These are phyloP conservation scores for Fusarium sp. DNA, from an alignment of 2,329 filamentous ascomycete genomes.

Conservation along the genomic window DNA sequence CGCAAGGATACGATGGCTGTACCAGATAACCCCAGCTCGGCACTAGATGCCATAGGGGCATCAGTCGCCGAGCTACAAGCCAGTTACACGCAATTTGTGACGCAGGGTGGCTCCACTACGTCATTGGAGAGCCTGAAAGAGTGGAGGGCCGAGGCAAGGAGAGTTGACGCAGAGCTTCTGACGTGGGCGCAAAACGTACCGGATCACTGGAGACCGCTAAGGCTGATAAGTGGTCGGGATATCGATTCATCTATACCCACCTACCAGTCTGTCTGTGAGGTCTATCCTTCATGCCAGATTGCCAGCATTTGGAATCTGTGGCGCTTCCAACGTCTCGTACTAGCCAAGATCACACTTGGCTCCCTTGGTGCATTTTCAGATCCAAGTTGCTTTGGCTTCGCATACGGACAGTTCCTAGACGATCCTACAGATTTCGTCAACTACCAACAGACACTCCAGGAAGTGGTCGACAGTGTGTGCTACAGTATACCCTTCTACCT, in stretches of 20 bases:
- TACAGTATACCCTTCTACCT: neutral
- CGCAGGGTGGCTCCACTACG: neutral
- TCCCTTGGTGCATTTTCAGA: neutral
- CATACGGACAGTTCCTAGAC: neutral
- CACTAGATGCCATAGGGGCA: neutral
- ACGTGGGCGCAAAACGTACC: neutral
- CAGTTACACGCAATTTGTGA: neutral
- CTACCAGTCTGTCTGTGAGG: neutral
- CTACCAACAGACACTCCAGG: neutral
- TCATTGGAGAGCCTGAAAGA: neutral
- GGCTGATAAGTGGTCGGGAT: neutral
- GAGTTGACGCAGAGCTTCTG: neutral
- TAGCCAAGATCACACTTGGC: neutral
- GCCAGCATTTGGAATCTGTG: neutral
- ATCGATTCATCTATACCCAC: neutral
- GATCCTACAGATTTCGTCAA: neutral
- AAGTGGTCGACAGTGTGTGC: neutral
- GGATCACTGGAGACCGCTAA: neutral
- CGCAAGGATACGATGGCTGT: neutral
- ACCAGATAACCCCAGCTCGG: neutral
- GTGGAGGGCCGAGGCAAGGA: neutral
- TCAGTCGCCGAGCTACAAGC: neutral
- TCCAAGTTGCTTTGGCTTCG: neutral
- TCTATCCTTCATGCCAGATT: neutral
- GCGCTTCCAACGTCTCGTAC: neutral